Conservation (phyloP, 805 yeast species). For the Starmerella stigmatis region DNA sequence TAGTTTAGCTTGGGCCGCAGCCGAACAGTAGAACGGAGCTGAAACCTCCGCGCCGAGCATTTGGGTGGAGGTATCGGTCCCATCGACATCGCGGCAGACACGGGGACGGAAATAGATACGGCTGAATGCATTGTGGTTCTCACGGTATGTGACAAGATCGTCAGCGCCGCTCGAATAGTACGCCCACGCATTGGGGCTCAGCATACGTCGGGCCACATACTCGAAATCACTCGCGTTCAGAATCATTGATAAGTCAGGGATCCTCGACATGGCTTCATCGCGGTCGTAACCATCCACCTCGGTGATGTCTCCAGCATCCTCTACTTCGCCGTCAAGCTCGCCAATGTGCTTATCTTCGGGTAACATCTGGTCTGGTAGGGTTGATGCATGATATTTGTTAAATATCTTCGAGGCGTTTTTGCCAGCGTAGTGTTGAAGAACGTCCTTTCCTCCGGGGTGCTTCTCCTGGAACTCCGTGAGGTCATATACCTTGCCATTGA, state of each 20-base stretch:
- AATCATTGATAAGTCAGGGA: conserved; percentile 61
- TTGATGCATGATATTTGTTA: conserved; percentile 82
- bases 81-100: conserved; percentile 66
- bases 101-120: conserved; percentile 79
- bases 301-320: conserved; percentile 26
- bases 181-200: conserved; percentile 78
- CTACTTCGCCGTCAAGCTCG: conserved; percentile 15
- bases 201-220: conserved; percentile 64
- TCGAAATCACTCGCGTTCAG: conserved; percentile 80
- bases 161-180: conserved; percentile 90
- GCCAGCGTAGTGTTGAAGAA: conserved; percentile 50
- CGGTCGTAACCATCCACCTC: conserved; percentile 36
- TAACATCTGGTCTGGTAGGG: conserved; percentile 55
- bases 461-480: conserved; percentile 50
- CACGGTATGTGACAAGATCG: conserved; percentile 81
- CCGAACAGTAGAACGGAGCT: conserved; percentile 80
- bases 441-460: conserved; percentile 54
- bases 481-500: conserved; percentile 70
- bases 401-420: conserved; percentile 72
- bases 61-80: conserved; percentile 56
- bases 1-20: conserved; percentile 82
- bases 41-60: conserved; percentile 62
- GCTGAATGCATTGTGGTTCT: conserved; percentile 81
- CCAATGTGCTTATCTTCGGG: conserved; percentile 40
- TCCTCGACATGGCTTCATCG: conserved; percentile 35